Evolutionary conservation across 805 yeast genomes (phyloP).

Genomic region (Cyberlindnera mycetangii): DNA sequence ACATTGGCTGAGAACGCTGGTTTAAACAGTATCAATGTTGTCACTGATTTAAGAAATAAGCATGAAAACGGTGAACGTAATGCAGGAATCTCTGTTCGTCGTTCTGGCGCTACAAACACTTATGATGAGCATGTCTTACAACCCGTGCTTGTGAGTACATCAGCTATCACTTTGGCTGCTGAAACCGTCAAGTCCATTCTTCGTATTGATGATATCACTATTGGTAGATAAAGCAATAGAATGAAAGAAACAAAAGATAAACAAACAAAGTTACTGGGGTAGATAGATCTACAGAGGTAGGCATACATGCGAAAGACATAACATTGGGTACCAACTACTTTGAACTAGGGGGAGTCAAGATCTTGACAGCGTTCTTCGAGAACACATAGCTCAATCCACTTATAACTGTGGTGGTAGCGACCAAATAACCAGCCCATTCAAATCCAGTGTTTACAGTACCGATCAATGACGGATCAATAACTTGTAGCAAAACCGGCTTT

Average conservation of each 20-base stretch:
- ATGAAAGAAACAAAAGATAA: too few species aligned
- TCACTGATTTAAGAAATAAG: slow-evolving; percentile 82
- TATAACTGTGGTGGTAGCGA: slow-evolving; percentile 66
- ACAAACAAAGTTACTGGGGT: too few species aligned
- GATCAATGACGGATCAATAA: slow-evolving; percentile 32
- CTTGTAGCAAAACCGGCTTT: slow-evolving; percentile 45
- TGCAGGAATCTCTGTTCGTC: slow-evolving; percentile 95
- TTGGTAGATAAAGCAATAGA: slow-evolving; percentile 70
- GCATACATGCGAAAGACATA: neutral
- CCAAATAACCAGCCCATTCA: slow-evolving; percentile 47
- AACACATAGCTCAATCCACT: slow-evolving; percentile 80
- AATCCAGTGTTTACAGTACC: slow-evolving; percentile 25
- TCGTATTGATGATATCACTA: slow-evolving; percentile 95
- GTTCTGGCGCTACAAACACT: slow-evolving; percentile 90
- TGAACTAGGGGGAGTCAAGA: slow-evolving; percentile 29
- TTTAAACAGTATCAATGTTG: slow-evolving; percentile 87
- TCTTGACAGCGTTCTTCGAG: slow-evolving; percentile 65
- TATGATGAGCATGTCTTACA: slow-evolving; percentile 93
- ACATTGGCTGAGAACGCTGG: slow-evolving; percentile 98
- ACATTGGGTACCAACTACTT: too few species aligned
- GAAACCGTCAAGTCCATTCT: slow-evolving; percentile 95
- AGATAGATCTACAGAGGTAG: neutral
- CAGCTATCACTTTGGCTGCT: slow-evolving; percentile 91
- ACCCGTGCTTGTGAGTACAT: slow-evolving; percentile 91
- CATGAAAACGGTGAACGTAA: slow-evolving; percentile 88